Base-by-base conservation (phyloP, 1,139 yeast species). In the Saccharomyces uvarum region DNA sequence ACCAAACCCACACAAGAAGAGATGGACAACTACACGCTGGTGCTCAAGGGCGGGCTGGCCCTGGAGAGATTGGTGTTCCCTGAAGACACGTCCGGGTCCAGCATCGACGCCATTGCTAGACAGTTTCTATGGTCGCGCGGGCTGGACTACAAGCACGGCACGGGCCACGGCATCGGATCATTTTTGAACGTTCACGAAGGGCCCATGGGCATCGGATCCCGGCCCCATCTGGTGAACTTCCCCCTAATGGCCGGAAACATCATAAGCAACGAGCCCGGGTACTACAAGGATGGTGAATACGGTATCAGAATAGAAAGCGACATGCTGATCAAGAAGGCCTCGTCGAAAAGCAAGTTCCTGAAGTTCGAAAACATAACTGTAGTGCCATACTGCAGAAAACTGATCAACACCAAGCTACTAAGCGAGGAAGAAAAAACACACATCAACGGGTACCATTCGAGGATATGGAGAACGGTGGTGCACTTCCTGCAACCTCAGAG, bases 161-260 rank as follows among this genome's bases (percentile, higher is more conserved):
- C 99, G 0, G 95, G 97, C 1, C 99, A 95, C 70, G 99, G 99
- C n/a, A 83, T 95, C 52, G 99, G 97, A 3, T 78, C 96, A 0
- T 93, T 77, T 68, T 79, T 95, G 60, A 93, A 93, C 67, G 99
- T 93, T 47, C 99, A 95, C 69, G 98, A 95, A 69, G 96, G 96
- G 3, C 99, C 99, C 13, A 83, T 91, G 56, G 97, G 98, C 8
- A 86, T 93, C 63, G 95, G 97, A 1, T 81, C 84, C 62, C 78
- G 87, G 61, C 73, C 70, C 19, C 63, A 62, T 28, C 60, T 71
- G 47, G 63, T 66, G 24, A 59, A 65, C 9, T 67, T 56, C 58
- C 69, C 75, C 13, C 59, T 75, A 49, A 57, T 67, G 53, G 63
- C 63, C 26, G 99, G 99, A 33, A 88, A 89, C 71, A 75, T 91